These are phyloP conservation scores for Psophocarpus tetragonolobus DNA, from an alignment of 306 rosid genomes.

Conservation along the genomic window DNA sequence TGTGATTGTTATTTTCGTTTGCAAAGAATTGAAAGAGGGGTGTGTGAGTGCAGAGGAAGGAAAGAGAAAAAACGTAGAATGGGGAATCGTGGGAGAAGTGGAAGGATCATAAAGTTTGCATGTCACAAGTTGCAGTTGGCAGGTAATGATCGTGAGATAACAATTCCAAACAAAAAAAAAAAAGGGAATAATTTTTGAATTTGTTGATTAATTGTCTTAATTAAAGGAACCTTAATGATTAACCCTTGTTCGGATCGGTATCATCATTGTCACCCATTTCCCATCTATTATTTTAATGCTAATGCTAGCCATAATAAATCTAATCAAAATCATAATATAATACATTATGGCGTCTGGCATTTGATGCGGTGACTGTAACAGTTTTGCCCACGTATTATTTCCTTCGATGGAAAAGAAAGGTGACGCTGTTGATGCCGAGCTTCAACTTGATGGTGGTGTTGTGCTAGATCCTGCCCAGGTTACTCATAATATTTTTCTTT, in stretches of 20 bases:
- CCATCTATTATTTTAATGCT: constrained; percentile 3
- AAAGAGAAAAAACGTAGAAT: not conserved
- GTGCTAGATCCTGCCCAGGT: constrained; percentile 45
- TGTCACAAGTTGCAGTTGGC: constrained; percentile 31
- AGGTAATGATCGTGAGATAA: constrained; percentile 21
- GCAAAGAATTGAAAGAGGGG: not conserved
- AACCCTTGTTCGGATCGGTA: not conserved
- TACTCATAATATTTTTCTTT: constrained; percentile 16
- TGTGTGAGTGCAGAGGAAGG: constrained; percentile 1
- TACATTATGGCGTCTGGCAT: constrained; percentile 1
- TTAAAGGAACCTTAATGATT: not conserved
- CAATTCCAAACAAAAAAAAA: not conserved
- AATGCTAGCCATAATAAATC: not conserved
- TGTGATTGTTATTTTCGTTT: too few relatives aligned
- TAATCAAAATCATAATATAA: constrained; percentile 5
- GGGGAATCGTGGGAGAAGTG: constrained; percentile 25
- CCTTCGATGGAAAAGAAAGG: constrained; percentile 51
- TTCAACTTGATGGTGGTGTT: constrained; percentile 33
- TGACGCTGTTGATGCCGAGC: constrained; percentile 27
- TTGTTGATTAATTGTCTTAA: not conserved
- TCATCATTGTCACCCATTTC: not conserved
- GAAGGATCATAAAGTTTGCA: constrained; percentile 23
- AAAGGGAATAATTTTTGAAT: not conserved
- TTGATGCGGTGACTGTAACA: not conserved
- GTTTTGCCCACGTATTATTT: constrained; percentile 9